A percentile compares a stretch with the other conserved stretches of the same genome.
These are phyloP conservation scores for Fusarium xylarioides DNA, from an alignment of 2,329 filamentous ascomycete species.

Conservation along the genomic window DNA sequence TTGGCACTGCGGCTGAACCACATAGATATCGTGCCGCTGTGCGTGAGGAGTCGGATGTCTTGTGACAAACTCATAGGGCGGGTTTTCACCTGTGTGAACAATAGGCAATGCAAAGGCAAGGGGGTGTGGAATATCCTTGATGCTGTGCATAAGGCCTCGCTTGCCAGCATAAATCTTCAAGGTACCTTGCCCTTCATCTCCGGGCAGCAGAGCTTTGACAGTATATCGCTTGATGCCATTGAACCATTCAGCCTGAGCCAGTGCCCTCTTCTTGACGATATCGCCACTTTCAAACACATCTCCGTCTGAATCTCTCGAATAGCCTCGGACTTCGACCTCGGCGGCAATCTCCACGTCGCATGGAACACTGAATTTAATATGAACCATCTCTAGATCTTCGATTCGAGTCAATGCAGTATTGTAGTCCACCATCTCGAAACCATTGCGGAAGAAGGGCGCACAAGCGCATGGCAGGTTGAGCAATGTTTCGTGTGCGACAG, in stretches of 20 bases:
- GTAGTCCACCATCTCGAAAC: slow-evolving; percentile 83
- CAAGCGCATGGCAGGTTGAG: slow-evolving; percentile 87
- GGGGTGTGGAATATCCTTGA: slow-evolving; percentile 94
- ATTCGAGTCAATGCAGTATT: slow-evolving; percentile 87
- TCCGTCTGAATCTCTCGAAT: slow-evolving; percentile 84
- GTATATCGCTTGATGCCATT: slow-evolving; percentile 89
- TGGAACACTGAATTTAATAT: slow-evolving; percentile 87
- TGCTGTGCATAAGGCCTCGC: slow-evolving; percentile 95
- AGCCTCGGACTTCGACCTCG: slow-evolving; percentile 87
- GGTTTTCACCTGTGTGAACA: slow-evolving; percentile 90
- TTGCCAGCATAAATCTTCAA: slow-evolving; percentile 95
- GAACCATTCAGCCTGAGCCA: slow-evolving; percentile 93
- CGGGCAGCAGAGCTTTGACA: slow-evolving; percentile 89
- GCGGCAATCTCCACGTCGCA: slow-evolving; percentile 90
- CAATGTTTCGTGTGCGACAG: slow-evolving; percentile 84
- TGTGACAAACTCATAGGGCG: slow-evolving; percentile 90
- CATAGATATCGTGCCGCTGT: slow-evolving; percentile 96
- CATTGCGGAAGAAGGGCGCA: slow-evolving; percentile 86
- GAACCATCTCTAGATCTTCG: slow-evolving; percentile 92
- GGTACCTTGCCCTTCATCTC: slow-evolving; percentile 87
- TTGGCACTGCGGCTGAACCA: slow-evolving; percentile 93
- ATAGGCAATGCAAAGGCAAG: slow-evolving; percentile 91
- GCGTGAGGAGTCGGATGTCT: slow-evolving; percentile 96
- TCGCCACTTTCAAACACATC: slow-evolving; percentile 95
- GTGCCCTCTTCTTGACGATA: slow-evolving; percentile 81